Percentiles rank a stretch among this genome's conserved stretches.
Conservation (phyloP, 306 rosid species). For the Gastrolobium bilobum region DNA sequence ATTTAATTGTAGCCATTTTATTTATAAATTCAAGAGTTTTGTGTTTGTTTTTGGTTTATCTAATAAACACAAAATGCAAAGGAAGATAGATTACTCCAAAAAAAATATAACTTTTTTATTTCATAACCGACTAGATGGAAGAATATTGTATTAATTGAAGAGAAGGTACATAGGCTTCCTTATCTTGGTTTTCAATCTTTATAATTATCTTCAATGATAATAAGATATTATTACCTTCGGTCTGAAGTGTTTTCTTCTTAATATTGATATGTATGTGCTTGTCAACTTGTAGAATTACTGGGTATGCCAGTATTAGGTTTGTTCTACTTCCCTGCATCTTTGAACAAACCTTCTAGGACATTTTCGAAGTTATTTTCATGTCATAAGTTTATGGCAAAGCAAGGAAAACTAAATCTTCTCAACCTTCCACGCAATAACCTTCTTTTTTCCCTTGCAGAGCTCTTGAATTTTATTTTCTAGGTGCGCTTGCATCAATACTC, state of each 20-base stretch:
- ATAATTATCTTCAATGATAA: background rate
- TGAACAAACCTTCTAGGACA: conserved; percentile 20
- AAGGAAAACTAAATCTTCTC: background rate
- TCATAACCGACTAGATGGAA: background rate
- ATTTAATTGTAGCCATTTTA: conserved; percentile 22
- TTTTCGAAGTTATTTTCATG: background rate
- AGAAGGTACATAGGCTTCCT: background rate
- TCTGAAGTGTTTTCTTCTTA: background rate
- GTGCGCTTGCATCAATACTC: background rate
- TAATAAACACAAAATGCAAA: background rate
- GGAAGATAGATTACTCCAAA: background rate
- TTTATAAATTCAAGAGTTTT: background rate
- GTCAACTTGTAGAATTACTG: conserved; percentile 7
- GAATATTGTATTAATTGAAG: conserved; percentile 11
- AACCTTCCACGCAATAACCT: too few relatives aligned
- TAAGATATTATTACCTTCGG: background rate
- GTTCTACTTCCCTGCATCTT: conserved; percentile 32
- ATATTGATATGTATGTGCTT: background rate
- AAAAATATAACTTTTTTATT: background rate
- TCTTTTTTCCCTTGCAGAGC: background rate
- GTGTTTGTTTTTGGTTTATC: background rate
- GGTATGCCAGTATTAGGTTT: conserved; percentile 1
- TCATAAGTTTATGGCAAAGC: background rate
- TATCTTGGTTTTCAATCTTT: conserved; percentile 15
- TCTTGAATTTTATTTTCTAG: background rate